Percentiles rank a stretch among this genome's conserved stretches.
Evolutionary conservation across 1,139 yeast genomes (phyloP).

Genomic region (Keqinozyma sinolaborantium): DNA sequence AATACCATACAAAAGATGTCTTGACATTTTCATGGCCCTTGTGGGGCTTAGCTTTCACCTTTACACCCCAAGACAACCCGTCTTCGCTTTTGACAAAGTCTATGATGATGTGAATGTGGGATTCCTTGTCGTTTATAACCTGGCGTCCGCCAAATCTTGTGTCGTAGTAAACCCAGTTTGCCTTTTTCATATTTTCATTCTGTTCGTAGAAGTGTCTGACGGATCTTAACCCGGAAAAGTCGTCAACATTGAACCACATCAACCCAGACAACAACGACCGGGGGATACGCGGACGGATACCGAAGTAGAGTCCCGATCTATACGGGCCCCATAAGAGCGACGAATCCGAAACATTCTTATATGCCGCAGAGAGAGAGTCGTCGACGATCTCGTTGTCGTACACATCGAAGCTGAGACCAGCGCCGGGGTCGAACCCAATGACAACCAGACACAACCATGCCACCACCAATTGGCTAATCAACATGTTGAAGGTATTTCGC

Average conservation of each 20-base stretch:
- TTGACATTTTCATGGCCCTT: constrained; percentile 44
- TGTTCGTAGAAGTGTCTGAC: constrained; percentile 84
- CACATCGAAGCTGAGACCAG: neutral
- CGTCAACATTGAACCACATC: constrained; percentile 82
- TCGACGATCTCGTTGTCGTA: constrained; percentile 4
- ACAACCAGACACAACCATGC: too few species aligned
- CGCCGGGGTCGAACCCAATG: too few species aligned
- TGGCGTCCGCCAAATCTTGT: constrained; percentile 87
- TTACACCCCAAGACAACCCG: constrained; percentile 75
- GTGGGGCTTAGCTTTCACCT: constrained; percentile 61
- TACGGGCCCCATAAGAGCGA: constrained; percentile 85
- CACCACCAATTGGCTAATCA: too few species aligned
- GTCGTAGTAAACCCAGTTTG: constrained; percentile 86
- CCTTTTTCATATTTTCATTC: constrained; percentile 64
- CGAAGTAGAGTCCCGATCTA: constrained; percentile 81
- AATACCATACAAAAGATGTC: constrained; percentile 72
- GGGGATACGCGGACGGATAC: constrained; percentile 79
- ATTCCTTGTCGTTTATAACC: constrained; percentile 62
- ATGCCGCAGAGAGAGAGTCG: constrained; percentile 16
- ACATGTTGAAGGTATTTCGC: too few species aligned
- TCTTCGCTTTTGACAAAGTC: constrained; percentile 74
- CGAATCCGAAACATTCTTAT: constrained; percentile 25
- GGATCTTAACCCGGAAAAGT: constrained; percentile 50
- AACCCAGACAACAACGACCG: constrained; percentile 75
- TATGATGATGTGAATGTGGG: constrained; percentile 59